Evolutionary conservation across 179 eudicot genomes (phyloP).

Genomic region (Beta lomatogona): DNA sequence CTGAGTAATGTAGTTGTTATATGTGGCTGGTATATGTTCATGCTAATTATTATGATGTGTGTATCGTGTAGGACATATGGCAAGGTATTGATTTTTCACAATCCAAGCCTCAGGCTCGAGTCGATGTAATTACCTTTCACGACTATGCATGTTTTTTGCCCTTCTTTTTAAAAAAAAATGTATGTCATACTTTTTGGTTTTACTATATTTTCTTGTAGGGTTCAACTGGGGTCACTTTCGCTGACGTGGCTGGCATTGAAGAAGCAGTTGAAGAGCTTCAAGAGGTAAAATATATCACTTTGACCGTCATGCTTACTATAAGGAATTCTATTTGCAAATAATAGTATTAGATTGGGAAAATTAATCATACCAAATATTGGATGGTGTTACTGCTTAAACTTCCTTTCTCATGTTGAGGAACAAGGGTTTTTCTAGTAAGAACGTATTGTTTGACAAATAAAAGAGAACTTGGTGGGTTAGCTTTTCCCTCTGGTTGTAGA

Average conservation of each 20-base stretch:
- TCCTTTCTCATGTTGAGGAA: slow-evolving; percentile 1
- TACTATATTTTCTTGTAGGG: slow-evolving; percentile 50
- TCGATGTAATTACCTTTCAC: slow-evolving; percentile 67
- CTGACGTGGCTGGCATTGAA: slow-evolving; percentile 96
- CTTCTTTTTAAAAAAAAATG: background rate
- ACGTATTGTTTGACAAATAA: background rate
- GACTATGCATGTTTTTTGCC: background rate
- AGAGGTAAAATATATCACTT: slow-evolving; percentile 54
- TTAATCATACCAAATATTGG: background rate
- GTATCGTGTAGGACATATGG: slow-evolving; percentile 83
- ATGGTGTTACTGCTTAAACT: background rate
- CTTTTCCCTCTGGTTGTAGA: background rate
- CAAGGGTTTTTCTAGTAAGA: background rate
- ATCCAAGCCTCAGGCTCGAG: slow-evolving; percentile 95
- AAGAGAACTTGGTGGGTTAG: background rate
- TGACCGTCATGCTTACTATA: slow-evolving; percentile 3
- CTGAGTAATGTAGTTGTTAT: background rate
- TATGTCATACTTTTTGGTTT: slow-evolving; percentile 10
- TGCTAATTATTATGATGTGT: slow-evolving; percentile 23
- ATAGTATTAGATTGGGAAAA: background rate
- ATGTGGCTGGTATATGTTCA: slow-evolving; percentile 2
- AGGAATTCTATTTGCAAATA: background rate
- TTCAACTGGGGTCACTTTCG: slow-evolving; percentile 91
- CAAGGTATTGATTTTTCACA: slow-evolving; percentile 95
- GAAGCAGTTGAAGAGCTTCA: slow-evolving; percentile 98